phyloP scores from a whole-genome alignment of 192 early-diverging fungal species.

The Phlyctochytrium arcticum region DNA sequence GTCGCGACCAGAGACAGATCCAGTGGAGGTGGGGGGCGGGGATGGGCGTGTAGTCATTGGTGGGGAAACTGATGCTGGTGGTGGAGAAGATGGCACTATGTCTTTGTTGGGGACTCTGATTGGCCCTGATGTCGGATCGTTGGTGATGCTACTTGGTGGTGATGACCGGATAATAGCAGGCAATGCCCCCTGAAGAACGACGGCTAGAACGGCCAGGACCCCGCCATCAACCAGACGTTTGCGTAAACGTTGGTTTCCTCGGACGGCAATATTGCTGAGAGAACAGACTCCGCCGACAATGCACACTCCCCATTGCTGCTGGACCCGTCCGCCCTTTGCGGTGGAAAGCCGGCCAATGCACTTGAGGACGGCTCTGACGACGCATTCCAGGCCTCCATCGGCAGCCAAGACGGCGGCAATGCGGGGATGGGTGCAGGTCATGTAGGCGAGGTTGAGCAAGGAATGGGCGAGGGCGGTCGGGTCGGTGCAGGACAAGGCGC shows the following conservation, averaged over 20 bases:
- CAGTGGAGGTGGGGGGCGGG: constrained; percentile 1
- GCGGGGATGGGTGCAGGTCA: constrained; percentile 69
- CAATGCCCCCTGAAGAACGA: constrained; percentile 50
- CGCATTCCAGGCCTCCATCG: constrained; percentile 85
- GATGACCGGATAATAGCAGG: background rate
- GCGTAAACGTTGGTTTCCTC: constrained; percentile 74
- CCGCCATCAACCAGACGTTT: constrained; percentile 82
- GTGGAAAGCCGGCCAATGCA: background rate
- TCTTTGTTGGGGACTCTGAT: background rate
- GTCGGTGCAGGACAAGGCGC: constrained; percentile 91
- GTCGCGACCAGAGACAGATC: background rate
- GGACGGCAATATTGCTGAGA: constrained; percentile 81
- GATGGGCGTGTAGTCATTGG: constrained; percentile 5
- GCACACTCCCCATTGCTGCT: background rate
- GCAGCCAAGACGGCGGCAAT: constrained; percentile 76
- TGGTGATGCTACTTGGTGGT: background rate
- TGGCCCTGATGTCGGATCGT: background rate
- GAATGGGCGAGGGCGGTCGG: constrained; percentile 83
- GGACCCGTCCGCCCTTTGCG: background rate
- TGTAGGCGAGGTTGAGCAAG: constrained; percentile 80
- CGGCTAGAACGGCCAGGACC: constrained; percentile 76
- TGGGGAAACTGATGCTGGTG: constrained; percentile 13
- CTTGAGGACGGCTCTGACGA: constrained; percentile 67
- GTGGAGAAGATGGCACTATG: background rate
- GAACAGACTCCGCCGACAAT: constrained; percentile 41